Conservation (phyloP, 2,329 filamentous ascomycete species). For the Albophoma yamanashiensis region DNA sequence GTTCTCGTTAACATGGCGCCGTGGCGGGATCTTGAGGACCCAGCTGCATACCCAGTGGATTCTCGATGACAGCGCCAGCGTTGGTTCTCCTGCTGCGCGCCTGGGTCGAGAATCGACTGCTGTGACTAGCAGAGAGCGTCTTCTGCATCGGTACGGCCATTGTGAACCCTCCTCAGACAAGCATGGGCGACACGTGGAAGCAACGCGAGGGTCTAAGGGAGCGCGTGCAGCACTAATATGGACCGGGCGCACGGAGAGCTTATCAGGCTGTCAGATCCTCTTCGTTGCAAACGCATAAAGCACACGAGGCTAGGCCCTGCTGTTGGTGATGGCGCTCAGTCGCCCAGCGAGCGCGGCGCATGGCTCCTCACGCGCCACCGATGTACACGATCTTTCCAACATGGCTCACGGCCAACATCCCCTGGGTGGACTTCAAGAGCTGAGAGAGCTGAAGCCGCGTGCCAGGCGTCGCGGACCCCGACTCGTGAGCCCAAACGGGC, state of each 20-base stretch:
- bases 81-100: conserved; percentile 17
- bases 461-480: background rate
- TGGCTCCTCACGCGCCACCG: background rate
- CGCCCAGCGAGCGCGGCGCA: background rate
- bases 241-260: background rate
- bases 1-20: background rate
- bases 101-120: conserved; percentile 11
- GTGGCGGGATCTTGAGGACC: background rate
- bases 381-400: background rate
- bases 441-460: background rate
- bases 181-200: background rate
- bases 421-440: background rate
- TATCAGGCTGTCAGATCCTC: background rate
- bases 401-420: background rate
- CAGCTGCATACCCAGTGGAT: conserved; percentile 17
- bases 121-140: background rate
- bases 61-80: conserved; percentile 24
- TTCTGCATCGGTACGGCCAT: background rate
- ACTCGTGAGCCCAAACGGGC: background rate
- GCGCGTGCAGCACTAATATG: background rate
- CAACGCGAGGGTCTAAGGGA: background rate
- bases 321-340: background rate
- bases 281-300: background rate
- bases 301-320: background rate
- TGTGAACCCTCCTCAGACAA: background rate